A percentile compares a stretch with the other conserved stretches of the same genome.
These are phyloP conservation scores for Trametes cinnabarina DNA, from an alignment of 768 basidiomycete species.

Conservation along the genomic window DNA sequence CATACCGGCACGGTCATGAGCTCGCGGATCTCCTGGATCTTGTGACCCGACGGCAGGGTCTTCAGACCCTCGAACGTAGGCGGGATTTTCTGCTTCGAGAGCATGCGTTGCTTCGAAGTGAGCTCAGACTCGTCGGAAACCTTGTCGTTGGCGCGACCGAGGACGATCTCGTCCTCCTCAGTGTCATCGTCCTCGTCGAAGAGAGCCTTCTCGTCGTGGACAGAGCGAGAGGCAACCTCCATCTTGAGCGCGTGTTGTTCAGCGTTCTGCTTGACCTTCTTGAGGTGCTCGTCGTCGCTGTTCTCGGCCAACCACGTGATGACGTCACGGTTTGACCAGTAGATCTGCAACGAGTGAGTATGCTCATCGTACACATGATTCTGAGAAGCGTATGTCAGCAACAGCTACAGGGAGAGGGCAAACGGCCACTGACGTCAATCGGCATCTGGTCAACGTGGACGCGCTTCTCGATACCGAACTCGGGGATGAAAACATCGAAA, in stretches of 20 bases:
- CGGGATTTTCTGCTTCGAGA: constrained; percentile 72
- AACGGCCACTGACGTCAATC: constrained; percentile 85
- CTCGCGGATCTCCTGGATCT: constrained; percentile 92
- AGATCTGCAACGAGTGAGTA: constrained; percentile 86
- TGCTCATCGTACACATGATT: constrained; percentile 98
- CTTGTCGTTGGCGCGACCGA: constrained; percentile 53
- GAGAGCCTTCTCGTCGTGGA: constrained; percentile 82
- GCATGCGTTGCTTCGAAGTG: constrained; percentile 66
- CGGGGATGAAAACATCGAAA: constrained; percentile 93
- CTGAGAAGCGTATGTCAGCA: constrained; percentile 36
- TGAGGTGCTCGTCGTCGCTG: constrained; percentile 93
- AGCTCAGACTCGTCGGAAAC: constrained; percentile 48
- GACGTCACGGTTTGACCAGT: constrained; percentile 94
- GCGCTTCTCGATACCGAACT: constrained; percentile 98
- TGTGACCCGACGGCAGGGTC: constrained; percentile 74
- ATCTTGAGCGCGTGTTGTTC: constrained; percentile 90
- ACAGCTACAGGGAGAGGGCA: not conserved
- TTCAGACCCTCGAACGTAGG: constrained; percentile 85
- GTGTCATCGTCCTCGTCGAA: constrained; percentile 86
- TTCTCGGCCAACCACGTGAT: constrained; percentile 94
- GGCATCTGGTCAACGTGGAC: constrained; percentile 99
- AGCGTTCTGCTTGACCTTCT: constrained; percentile 90
- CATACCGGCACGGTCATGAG: constrained; percentile 90
- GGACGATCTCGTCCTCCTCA: constrained; percentile 76
- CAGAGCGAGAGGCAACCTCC: constrained; percentile 83